Percentiles rank a stretch among this genome's conserved stretches.
phyloP scores from a whole-genome alignment of 176 grass and related monocot genomes.

The Tuctoria greenei region DNA sequence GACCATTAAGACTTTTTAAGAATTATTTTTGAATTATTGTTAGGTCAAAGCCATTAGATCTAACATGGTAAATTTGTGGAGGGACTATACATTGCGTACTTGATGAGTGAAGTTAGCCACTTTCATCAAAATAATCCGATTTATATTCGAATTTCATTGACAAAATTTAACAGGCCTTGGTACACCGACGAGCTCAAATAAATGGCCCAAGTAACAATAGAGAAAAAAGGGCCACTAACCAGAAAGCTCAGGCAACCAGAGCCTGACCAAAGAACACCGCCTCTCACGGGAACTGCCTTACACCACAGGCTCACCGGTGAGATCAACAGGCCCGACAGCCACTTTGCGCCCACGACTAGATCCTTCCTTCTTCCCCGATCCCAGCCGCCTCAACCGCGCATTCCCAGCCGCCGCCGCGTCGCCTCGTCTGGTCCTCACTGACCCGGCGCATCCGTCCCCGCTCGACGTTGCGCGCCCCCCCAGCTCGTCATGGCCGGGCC shows the following conservation, averaged over 20 bases:
- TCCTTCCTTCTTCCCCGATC: background rate
- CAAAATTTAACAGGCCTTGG: too few species aligned
- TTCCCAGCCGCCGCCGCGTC: background rate
- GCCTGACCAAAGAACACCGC: background rate
- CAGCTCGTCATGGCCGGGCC: slow-evolving; percentile 47
- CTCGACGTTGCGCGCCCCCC: slow-evolving; percentile 19
- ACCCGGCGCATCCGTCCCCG: slow-evolving; percentile 14
- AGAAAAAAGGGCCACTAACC: too few species aligned
- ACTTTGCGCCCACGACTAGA: background rate
- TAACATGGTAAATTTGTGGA: too few species aligned
- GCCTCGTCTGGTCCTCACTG: slow-evolving; percentile 9
- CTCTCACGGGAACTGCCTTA: background rate
- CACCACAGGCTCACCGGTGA: background rate
- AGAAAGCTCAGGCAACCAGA: background rate
- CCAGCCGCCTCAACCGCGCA: background rate
- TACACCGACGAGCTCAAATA: too few species aligned
- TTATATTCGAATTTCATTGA: too few species aligned
- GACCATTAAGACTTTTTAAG: too few species aligned
- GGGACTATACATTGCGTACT: too few species aligned
- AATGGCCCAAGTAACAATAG: too few species aligned
- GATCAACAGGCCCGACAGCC: background rate
- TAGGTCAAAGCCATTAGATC: too few species aligned
- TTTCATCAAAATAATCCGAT: too few species aligned
- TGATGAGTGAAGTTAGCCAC: too few species aligned
- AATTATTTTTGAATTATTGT: too few species aligned